Evolutionary conservation across 768 basidiomycete species (phyloP).

Genomic region (Macrolepiota fuliginosa): DNA sequence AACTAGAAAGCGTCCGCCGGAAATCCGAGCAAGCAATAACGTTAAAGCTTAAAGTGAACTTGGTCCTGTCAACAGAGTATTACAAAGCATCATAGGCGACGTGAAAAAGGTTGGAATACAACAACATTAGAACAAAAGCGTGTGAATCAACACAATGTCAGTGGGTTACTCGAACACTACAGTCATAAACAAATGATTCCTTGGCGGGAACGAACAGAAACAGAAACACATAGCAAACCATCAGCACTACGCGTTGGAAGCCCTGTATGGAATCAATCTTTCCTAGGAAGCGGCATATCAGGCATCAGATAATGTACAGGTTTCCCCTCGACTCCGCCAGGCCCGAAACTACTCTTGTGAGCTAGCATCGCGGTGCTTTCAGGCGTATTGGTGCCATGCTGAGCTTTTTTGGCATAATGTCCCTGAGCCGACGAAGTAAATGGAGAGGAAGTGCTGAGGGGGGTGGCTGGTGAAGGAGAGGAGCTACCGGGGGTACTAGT

Average conservation of each 20-base stretch:
- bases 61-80: not conserved
- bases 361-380: slow-evolving; percentile 22
- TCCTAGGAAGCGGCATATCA: slow-evolving; percentile 43
- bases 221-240: not conserved
- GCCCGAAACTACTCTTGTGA: slow-evolving; percentile 45
- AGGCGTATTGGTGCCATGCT: slow-evolving; percentile 9
- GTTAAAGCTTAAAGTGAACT: not conserved
- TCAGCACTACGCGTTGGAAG: too few species aligned
- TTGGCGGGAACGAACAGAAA: not conserved
- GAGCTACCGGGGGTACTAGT: not conserved
- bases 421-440: slow-evolving; percentile 11
- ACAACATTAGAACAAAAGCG: not conserved
- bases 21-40: not conserved
- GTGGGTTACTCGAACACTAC: not conserved
- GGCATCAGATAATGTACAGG: slow-evolving; percentile 59
- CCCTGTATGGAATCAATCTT: slow-evolving; percentile 11
- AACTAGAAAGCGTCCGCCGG: too few species aligned
- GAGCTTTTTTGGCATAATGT: slow-evolving; percentile 26
- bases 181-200: not conserved
- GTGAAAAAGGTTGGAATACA: not conserved
- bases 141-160: not conserved
- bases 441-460: slow-evolving; percentile 13
- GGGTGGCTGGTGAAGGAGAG: slow-evolving; percentile 8
- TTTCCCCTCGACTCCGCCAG: slow-evolving; percentile 33
- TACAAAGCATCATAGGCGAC: not conserved